Evolutionary conservation across 352 stramenopile species (phyloP).

Genomic region (Ophiocytium majus): DNA sequence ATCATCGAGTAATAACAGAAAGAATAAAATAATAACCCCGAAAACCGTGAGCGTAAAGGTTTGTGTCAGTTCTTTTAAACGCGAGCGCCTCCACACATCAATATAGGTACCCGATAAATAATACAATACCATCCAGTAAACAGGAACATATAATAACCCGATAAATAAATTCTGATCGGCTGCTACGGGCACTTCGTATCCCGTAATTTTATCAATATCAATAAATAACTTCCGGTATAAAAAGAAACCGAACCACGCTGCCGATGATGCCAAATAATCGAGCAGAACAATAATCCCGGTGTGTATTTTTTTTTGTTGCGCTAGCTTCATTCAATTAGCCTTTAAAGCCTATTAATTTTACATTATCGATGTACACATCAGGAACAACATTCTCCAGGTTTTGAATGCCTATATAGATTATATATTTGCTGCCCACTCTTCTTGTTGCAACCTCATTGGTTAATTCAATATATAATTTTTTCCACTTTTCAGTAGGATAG

Average conservation of each 20-base stretch:
- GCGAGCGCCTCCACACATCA: neutral
- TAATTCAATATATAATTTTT: too few species aligned
- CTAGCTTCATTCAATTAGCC: too few species aligned
- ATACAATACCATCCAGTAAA: neutral
- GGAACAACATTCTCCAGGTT: too few species aligned
- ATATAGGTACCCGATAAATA: slow-evolving; percentile 10
- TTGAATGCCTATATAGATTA: too few species aligned
- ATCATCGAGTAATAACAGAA: slow-evolving; percentile 9
- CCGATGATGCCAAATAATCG: neutral
- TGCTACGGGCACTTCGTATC: too few species aligned
- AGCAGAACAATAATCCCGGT: neutral
- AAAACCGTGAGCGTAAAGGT: neutral
- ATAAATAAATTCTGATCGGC: neutral
- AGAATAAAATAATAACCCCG: slow-evolving; percentile 1
- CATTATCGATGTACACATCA: too few species aligned
- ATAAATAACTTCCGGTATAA: neutral
- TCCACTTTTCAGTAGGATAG: too few species aligned
- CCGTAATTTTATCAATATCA: neutral
- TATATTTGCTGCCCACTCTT: too few species aligned
- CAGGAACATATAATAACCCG: neutral
- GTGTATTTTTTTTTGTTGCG: too few species aligned
- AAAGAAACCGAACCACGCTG: neutral
- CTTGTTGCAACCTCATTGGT: too few species aligned
- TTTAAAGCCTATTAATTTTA: too few species aligned
- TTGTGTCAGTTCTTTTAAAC: neutral